Conservation (phyloP, 148 eudicot genomes). For the Polygonum aviculare region DNA sequence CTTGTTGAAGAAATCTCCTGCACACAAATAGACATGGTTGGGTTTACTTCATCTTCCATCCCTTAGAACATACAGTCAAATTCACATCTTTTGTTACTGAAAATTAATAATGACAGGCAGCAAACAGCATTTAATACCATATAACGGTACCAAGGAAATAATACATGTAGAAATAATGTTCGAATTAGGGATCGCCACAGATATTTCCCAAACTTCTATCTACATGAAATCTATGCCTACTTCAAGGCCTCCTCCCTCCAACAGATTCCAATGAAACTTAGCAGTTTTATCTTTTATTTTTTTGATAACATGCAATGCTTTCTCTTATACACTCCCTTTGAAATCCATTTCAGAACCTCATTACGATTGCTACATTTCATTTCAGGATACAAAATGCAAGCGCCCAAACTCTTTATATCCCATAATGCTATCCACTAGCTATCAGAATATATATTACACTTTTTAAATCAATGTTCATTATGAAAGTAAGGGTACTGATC, state of each 20-base stretch:
- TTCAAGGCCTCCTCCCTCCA: not conserved
- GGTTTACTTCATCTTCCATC: not conserved
- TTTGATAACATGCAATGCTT: not conserved
- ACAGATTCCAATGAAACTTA: not conserved
- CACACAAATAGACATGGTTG: conserved; percentile 1
- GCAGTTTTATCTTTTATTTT: not conserved
- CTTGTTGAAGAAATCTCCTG: conserved; percentile 89
- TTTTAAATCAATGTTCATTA: not conserved
- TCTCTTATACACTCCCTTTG: not conserved
- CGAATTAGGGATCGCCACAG: not conserved
- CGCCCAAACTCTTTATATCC: not conserved
- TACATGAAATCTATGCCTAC: not conserved
- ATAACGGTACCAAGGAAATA: not conserved
- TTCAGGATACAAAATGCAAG: not conserved
- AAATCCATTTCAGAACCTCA: not conserved
- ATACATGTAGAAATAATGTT: not conserved
- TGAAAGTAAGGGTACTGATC: conserved; percentile 36
- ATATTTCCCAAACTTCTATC: not conserved
- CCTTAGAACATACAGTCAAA: not conserved
- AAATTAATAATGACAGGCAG: not conserved
- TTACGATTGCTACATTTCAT: not conserved
- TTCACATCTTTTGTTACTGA: not conserved
- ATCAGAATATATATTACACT: not conserved
- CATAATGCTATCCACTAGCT: not conserved
- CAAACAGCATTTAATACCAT: not conserved